phyloP scores from a whole-genome alignment of 257 asterid species.

The Solanum peruvianum region DNA sequence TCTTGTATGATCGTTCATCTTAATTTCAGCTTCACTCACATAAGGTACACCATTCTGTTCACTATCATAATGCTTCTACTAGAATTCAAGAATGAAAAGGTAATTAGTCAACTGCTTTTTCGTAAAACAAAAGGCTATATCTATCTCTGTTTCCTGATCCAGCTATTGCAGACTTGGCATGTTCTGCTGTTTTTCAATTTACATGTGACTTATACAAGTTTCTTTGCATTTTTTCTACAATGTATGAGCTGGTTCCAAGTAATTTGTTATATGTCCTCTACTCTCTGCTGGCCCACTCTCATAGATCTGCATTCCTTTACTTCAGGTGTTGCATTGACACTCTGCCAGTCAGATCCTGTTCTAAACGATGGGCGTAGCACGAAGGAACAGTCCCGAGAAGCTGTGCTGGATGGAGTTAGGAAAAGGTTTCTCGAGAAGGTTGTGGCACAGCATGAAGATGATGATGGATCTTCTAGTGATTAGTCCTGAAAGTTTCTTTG shows the following conservation, averaged over 20 bases:
- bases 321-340: constrained; percentile 78
- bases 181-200: not conserved
- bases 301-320: not conserved
- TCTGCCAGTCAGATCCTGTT: constrained; percentile 82
- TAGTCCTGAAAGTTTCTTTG: constrained; percentile 5
- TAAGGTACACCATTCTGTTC: not conserved
- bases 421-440: constrained; percentile 80
- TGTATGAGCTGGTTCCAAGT: not conserved
- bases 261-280: not conserved
- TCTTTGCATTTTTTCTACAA: not conserved
- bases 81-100: not conserved
- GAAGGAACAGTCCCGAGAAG: constrained; percentile 61
- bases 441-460: constrained; percentile 64
- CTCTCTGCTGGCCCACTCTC: not conserved
- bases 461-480: constrained; percentile 78
- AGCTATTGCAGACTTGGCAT: not conserved
- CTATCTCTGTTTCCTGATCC: not conserved
- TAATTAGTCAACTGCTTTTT: not conserved
- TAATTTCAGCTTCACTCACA: not conserved
- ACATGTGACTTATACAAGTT: not conserved
- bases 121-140: not conserved
- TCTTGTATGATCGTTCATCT: not conserved
- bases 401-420: constrained; percentile 71
- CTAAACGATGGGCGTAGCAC: constrained; percentile 66
- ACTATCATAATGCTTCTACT: not conserved